These are phyloP conservation scores for Podaxis sp. DNA, from an alignment of 768 basidiomycete genomes.

Conservation along the genomic window DNA sequence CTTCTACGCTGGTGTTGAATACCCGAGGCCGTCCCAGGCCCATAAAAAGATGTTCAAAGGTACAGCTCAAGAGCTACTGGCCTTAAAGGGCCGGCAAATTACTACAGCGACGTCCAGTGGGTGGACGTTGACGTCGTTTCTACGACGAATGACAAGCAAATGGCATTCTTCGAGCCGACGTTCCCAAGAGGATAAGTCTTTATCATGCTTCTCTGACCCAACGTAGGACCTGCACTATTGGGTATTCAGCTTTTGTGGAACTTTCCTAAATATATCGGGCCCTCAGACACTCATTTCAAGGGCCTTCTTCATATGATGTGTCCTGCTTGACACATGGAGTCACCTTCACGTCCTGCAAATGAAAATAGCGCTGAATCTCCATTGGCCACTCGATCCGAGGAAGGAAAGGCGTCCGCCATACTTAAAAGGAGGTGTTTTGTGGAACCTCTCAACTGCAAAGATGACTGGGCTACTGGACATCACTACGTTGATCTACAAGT, in stretches of 20 bases:
- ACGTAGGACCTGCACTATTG: background rate
- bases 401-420: background rate
- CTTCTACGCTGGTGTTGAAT: background rate
- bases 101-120: background rate
- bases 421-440: constrained; percentile 1
- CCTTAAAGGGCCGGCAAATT: background rate
- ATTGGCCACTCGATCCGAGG: background rate
- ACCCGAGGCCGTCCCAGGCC: background rate
- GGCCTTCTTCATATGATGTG: background rate
- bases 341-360: background rate
- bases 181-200: background rate
- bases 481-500: background rate
- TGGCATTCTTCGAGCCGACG: constrained; percentile 7
- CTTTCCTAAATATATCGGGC: background rate
- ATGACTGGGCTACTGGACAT: background rate
- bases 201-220: background rate
- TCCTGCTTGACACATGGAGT: background rate
- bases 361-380: background rate
- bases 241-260: background rate
- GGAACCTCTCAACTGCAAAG: background rate
- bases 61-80: background rate
- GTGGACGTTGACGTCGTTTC: constrained; percentile 1
- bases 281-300: constrained; percentile 2
- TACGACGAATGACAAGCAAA: constrained; percentile 11
- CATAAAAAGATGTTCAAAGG: background rate